Percentiles rank a stretch among this genome's conserved stretches.
Conservation (phyloP, 2,329 filamentous ascomycete genomes). For the Cryphonectria carpinicola region DNA sequence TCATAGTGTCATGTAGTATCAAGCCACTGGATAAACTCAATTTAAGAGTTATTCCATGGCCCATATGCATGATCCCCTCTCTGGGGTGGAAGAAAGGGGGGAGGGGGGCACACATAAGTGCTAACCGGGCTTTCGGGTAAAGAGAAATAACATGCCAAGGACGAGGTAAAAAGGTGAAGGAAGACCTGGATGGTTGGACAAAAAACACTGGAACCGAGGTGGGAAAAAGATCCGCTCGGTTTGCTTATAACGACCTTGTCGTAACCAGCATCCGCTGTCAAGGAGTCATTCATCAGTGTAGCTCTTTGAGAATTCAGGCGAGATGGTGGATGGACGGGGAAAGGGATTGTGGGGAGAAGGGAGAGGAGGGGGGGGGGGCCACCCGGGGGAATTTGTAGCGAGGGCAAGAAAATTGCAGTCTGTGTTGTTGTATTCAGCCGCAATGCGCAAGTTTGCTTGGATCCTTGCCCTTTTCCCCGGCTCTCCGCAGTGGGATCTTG, state of each 20-base stretch:
- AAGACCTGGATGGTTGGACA: neutral
- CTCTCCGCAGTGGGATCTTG: constrained; percentile 12
- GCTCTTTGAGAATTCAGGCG: constrained; percentile 8
- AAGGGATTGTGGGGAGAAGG: constrained; percentile 14
- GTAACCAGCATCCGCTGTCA: neutral
- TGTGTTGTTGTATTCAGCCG: constrained; percentile 25
- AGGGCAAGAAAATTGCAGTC: constrained; percentile 1
- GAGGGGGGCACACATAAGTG: no score
- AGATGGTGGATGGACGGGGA: neutral
- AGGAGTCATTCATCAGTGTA: neutral
- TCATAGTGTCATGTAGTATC: constrained; percentile 22
- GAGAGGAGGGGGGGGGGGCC: neutral
- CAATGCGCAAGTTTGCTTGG: constrained; percentile 6
- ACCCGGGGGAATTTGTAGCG: neutral
- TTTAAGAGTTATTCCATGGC: neutral
- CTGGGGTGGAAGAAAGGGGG: no score
- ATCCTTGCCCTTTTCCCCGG: constrained; percentile 7
- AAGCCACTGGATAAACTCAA: constrained; percentile 20
- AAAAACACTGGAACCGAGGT: neutral
- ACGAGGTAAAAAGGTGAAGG: neutral
- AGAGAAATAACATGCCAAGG: constrained; percentile 9
- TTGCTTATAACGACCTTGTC: neutral
- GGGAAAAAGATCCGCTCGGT: neutral
- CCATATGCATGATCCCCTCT: neutral
- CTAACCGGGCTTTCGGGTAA: constrained; percentile 22